Conservation (phyloP, 106 monocot species). For the Agapanthus africanus region DNA sequence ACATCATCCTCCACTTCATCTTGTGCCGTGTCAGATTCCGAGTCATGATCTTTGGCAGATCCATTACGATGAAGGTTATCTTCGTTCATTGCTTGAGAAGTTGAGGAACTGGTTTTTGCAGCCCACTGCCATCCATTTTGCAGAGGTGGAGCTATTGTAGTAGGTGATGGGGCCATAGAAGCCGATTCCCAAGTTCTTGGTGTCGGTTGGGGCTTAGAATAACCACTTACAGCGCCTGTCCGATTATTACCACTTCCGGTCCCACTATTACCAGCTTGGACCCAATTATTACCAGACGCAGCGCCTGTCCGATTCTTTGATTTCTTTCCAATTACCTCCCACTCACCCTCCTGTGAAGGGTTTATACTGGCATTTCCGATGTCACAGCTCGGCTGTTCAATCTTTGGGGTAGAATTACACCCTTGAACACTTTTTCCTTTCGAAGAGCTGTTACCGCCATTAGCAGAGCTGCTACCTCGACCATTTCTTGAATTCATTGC, state of each 20-base stretch:
- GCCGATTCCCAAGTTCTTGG: conserved; percentile 22
- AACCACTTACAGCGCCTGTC: too few relatives aligned
- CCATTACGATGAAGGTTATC: too few relatives aligned
- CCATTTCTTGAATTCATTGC: conserved; percentile 35
- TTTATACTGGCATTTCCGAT: too few relatives aligned
- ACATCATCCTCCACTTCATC: conserved; percentile 25
- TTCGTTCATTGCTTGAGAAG: too few relatives aligned
- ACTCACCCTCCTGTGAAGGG: too few relatives aligned
- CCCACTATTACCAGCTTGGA: conserved; percentile 18
- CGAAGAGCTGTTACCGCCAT: background rate
- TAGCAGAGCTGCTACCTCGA: conserved; percentile 18
- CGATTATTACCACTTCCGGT: conserved; percentile 4
- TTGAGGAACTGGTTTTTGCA: conserved; percentile 25
- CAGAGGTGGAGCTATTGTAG: conserved; percentile 32
- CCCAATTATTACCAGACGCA: too few relatives aligned
- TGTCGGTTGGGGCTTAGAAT: too few relatives aligned
- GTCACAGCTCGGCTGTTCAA: too few relatives aligned
- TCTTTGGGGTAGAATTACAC: conserved; percentile 14
- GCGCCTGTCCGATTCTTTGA: conserved; percentile 27
- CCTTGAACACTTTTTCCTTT: conserved; percentile 16
- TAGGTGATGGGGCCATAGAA: too few relatives aligned
- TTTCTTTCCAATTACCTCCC: conserved; percentile 52
- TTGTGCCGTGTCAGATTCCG: conserved; percentile 12
- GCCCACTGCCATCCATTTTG: conserved; percentile 69
- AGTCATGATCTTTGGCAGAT: conserved; percentile 11